These are phyloP conservation scores for Colletotrichum viniferum DNA, from an alignment of 2,329 filamentous ascomycete genomes.

Conservation along the genomic window DNA sequence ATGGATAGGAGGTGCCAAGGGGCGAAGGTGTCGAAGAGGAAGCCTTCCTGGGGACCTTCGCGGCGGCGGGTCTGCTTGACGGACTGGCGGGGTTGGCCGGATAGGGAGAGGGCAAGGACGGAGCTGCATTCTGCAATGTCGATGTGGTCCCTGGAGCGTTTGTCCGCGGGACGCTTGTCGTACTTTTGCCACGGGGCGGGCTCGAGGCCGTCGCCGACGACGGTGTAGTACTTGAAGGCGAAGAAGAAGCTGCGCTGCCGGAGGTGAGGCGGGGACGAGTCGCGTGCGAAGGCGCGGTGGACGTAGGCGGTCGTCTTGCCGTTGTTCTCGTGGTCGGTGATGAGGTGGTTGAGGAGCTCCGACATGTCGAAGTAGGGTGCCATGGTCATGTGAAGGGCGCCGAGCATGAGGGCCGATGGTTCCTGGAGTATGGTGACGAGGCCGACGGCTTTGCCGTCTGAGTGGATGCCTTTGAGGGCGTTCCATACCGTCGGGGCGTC, in stretches of 20 bases:
- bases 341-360: slow-evolving; percentile 59
- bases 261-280: slow-evolving; percentile 40
- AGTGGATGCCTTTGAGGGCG: slow-evolving; percentile 41
- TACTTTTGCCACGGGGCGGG: slow-evolving; percentile 65
- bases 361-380: slow-evolving; percentile 65
- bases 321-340: slow-evolving; percentile 49
- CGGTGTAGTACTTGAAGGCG: slow-evolving; percentile 69
- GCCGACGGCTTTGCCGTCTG: slow-evolving; percentile 49
- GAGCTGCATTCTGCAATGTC: slow-evolving; percentile 64
- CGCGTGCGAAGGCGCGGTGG: slow-evolving; percentile 48
- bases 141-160: slow-evolving; percentile 52
- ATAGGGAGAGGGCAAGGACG: slow-evolving; percentile 61
- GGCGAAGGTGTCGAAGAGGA: slow-evolving; percentile 61
- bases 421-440: slow-evolving; percentile 65
- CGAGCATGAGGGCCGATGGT: slow-evolving; percentile 64
- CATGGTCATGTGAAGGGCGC: slow-evolving; percentile 63
- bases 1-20: slow-evolving; percentile 65
- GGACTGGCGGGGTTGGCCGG: slow-evolving; percentile 53
- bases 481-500: slow-evolving; percentile 48
- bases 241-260: slow-evolving; percentile 65
- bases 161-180: slow-evolving; percentile 48
- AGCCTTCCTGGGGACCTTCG: slow-evolving; percentile 50
- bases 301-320: slow-evolving; percentile 52
- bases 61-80: slow-evolving; percentile 54
- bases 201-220: slow-evolving; percentile 58